Evolutionary conservation across 1,284 basidiomycete genomes (phyloP), one percentile per base, ranked within the genome.

Genomic region (Stygiomarasmius scandens): DNA sequence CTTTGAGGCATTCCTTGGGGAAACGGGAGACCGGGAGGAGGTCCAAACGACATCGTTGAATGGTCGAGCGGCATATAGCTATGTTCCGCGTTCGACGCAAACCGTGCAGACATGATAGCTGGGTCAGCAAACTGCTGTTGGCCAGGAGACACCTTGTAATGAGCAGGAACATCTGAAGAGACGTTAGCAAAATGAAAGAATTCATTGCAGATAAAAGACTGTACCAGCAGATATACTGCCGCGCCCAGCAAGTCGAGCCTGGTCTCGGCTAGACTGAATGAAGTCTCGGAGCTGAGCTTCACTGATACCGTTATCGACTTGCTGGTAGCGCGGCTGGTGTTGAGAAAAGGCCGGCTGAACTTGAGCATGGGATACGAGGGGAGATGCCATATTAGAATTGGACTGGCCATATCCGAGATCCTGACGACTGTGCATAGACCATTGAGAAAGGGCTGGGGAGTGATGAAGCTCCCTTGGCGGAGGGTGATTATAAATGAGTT

Each of bases 51-150:
- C 64, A 80, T 64, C 8, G 72, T 73, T 48, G 53, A 45, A 55
- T 61, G 52, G 49, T 47, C 49, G 43, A 60, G 51, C 46, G 52
- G 60, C 48, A 61, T 36, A 50, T 62, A 68, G 32, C 22, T 61
- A 19, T 55, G 25, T 27, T 54, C 59, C 49, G 58, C 55, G 27
- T 78, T 74, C 20, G 80, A 75, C 8, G 78, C 74, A 68, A 90
- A 80, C 60, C 84, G 80, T 29, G 87, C 87, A 46, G 90, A 88
- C 89, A 92, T 91, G 58, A 92, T 92, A 16, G 90, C 90, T 50
- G 90, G 90, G 66, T 92, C 90, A 61, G 76, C 79, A 71, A 90
- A 92, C 32, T 79, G 71, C 55, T 70, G 80, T 56, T 79, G 78
- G 53, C 63, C 67, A 45, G 71, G 62, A 60, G 70, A 63, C 61